phyloP scores from a whole-genome alignment of 495 filamentous ascomycete genomes.

The Xylaria bambusicola region DNA sequence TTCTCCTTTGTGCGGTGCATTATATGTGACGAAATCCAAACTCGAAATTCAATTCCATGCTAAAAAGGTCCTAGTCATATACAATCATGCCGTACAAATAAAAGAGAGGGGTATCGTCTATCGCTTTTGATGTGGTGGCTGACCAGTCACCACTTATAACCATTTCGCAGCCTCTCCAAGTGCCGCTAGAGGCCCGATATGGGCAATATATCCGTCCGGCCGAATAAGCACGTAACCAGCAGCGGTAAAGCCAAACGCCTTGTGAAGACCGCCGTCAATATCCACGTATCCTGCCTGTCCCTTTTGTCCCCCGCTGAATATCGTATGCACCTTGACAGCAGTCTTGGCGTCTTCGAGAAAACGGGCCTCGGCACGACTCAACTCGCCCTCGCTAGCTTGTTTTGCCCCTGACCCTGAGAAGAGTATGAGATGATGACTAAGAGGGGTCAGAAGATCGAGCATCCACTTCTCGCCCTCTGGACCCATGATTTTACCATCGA shows the following conservation, averaged over 20 bases:
- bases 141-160: constrained; percentile 3
- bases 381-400: constrained; percentile 17
- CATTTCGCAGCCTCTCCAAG: constrained; percentile 25
- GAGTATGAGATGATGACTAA: constrained; percentile 35
- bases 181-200: constrained; percentile 25
- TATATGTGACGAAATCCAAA: too few relatives aligned
- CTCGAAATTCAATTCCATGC: too few relatives aligned
- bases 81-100: background rate
- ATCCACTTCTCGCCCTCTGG: constrained; percentile 27
- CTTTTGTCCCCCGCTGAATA: constrained; percentile 13
- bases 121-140: background rate
- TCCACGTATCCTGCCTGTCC: constrained; percentile 18
- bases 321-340: constrained; percentile 21
- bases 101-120: background rate
- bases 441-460: constrained; percentile 31
- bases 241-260: constrained; percentile 25
- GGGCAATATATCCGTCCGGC: constrained; percentile 30
- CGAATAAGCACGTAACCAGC: constrained; percentile 28
- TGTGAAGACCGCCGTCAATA: constrained; percentile 23
- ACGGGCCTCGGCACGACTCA: constrained; percentile 19
- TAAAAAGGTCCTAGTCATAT: too few relatives aligned
- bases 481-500: constrained; percentile 30
- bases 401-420: constrained; percentile 30
- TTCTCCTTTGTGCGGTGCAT: too few relatives aligned
- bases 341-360: constrained; percentile 17